Evolutionary conservation across 176 grass and related monocot species (phyloP), one percentile per base, ranked within the genome.

Genomic region (Pontederia paniculata): DNA sequence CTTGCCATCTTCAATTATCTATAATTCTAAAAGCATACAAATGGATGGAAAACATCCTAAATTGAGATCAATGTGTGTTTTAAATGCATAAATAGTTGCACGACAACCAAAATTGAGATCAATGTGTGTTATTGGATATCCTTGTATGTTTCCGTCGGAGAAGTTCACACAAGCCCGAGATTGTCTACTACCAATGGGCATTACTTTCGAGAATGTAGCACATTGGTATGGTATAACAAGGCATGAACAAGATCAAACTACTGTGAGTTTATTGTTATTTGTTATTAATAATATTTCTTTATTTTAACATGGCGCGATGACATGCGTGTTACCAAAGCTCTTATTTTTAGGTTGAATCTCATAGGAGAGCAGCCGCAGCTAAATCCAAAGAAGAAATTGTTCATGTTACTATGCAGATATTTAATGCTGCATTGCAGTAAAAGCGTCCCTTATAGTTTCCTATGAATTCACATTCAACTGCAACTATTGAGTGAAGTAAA

Each of bases 311-410:
- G 50, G 16, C 0, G 31, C 22, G 47, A 58, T 60, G 57, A 68
- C 41, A 23, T 9, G 62, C 42, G 60, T 69, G 28, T 18, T 77
- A 63, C 31, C 54, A 57, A 58, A 53, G 10, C 84, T n/a, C 8
- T 68, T 12, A 54, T 79, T 28, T 50, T 54, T 76, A 98, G 86
- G 86, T 91, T 80, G 86, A 98, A 74, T 98, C 93, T 63, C 86
- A 91, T 75, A 98, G 73, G 72, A 82, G 88, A 58, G 83, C 93
- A 12, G 77, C 77, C 74, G 60, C 77, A 57, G 93, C 83, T 57
- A 98, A 91, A 86, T 98, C 88, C 50, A 80, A 82, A 66, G 93
- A 91, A 70, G 93, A 98, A 88, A 98, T 98, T 44, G 48, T 90
- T 58, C 86, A 86, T 41, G 80, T 97, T 53, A 54, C 67, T 64